These are phyloP conservation scores for Asclepias syriaca DNA, from an alignment of 257 asterid species.

Conservation along the genomic window DNA sequence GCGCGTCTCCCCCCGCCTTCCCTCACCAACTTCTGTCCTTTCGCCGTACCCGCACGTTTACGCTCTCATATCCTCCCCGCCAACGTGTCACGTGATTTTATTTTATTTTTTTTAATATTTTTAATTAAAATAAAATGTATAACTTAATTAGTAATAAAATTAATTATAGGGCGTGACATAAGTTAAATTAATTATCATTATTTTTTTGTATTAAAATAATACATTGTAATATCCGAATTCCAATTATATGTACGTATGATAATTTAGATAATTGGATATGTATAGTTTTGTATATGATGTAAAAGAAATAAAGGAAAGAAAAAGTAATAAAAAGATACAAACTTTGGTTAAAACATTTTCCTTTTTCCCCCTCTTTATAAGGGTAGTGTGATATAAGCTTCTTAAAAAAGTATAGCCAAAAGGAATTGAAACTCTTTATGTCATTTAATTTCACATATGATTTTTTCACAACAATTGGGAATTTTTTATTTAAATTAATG, in stretches of 20 bases:
- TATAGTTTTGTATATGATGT: no score
- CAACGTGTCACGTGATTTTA: slow-evolving; percentile 23
- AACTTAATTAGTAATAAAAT: no score
- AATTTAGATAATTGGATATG: no score
- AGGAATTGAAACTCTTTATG: not conserved
- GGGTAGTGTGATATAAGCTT: not conserved
- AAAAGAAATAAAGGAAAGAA: not conserved
- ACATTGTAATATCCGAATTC: no score
- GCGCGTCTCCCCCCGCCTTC: slow-evolving; percentile 32
- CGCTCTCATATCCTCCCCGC: not conserved
- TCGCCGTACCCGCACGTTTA: slow-evolving; percentile 38
- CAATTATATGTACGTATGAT: no score
- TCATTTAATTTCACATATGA: not conserved
- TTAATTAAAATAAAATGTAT: no score
- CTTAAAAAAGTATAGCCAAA: not conserved
- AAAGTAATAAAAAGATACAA: not conserved
- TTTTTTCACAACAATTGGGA: slow-evolving; percentile 13
- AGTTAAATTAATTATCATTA: no score
- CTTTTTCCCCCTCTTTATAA: not conserved
- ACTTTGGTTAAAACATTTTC: not conserved
- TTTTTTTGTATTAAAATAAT: no score
- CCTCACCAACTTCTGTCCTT: slow-evolving; percentile 36
- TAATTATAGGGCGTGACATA: no score
- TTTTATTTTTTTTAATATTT: not conserved
- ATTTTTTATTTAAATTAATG: no score